Evolutionary conservation across 805 yeast genomes (phyloP).

Genomic region (Saccharomycopsis selenospora): DNA sequence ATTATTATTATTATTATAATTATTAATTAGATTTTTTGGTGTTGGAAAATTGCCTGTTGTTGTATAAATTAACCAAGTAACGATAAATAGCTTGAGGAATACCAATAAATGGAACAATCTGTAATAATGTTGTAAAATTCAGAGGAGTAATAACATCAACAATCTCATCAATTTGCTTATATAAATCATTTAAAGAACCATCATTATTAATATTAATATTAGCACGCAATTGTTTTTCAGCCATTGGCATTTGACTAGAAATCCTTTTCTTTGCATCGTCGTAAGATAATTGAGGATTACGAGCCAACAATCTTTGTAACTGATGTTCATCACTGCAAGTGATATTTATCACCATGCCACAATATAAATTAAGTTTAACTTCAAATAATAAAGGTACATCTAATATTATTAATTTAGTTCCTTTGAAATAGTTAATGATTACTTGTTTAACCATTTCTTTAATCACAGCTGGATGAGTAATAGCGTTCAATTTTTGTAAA

Average conservation of each 20-base stretch:
- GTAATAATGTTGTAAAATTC: neutral
- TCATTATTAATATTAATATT: conserved; percentile 67
- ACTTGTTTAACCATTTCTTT: conserved; percentile 53
- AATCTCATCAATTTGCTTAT: conserved; percentile 35
- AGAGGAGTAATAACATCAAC: conserved; percentile 35
- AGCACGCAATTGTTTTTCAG: conserved; percentile 48
- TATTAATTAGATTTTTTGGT: no score
- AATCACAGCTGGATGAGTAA: conserved; percentile 84
- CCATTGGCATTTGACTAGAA: conserved; percentile 64
- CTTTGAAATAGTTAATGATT: conserved; percentile 47
- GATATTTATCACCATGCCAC: conserved; percentile 68
- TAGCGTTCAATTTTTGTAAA: conserved; percentile 53
- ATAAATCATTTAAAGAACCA: conserved; percentile 36
- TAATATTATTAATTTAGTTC: conserved; percentile 56
- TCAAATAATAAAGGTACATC: conserved; percentile 93
- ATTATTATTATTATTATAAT: no score
- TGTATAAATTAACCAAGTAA: neutral
- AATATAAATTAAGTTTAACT: conserved; percentile 57
- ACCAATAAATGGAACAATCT: neutral
- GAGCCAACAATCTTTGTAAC: conserved; percentile 47
- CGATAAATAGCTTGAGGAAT: neutral
- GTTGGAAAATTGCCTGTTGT: neutral
- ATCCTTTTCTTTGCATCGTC: conserved; percentile 72
- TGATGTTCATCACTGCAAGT: conserved; percentile 52
- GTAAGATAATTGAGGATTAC: conserved; percentile 60